These are phyloP conservation scores for Biscogniauxia marginata DNA, from an alignment of 2,329 filamentous ascomycete genomes.

Conservation along the genomic window DNA sequence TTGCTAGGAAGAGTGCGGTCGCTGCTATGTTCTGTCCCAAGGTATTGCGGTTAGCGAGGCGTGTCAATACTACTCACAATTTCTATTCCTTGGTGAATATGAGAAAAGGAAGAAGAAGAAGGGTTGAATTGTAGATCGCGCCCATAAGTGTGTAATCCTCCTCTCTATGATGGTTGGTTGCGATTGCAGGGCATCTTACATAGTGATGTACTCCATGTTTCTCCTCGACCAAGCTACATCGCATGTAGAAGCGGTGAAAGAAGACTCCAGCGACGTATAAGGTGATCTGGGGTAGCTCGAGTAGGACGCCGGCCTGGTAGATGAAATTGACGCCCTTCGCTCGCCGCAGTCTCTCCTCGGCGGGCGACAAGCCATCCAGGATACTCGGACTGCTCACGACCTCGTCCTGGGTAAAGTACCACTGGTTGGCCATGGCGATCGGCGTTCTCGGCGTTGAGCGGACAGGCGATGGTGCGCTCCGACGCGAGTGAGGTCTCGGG, in stretches of 20 bases:
- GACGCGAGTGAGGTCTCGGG: slow-evolving; percentile 40
- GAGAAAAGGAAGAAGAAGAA: background rate
- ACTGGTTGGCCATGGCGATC: slow-evolving; percentile 59
- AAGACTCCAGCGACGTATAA: slow-evolving; percentile 90
- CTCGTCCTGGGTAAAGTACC: slow-evolving; percentile 86
- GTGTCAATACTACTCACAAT: too few relatives aligned
- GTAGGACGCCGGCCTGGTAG: slow-evolving; percentile 85
- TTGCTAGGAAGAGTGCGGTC: slow-evolving; percentile 87
- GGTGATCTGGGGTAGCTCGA: slow-evolving; percentile 89
- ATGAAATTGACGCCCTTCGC: slow-evolving; percentile 97
- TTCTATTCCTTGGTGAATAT: background rate
- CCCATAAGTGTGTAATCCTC: too few relatives aligned
- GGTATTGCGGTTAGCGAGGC: background rate
- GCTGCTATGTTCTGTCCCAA: slow-evolving; percentile 71
- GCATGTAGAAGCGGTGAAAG: slow-evolving; percentile 96
- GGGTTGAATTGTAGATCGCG: background rate
- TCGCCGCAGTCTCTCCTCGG: slow-evolving; percentile 76
- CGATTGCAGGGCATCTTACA: slow-evolving; percentile 49
- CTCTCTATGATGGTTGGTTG: background rate
- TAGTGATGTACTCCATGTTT: slow-evolving; percentile 85
- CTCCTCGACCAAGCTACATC: slow-evolving; percentile 73
- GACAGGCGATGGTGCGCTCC: slow-evolving; percentile 43
- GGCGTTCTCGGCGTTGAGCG: slow-evolving; percentile 39
- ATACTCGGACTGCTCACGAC: slow-evolving; percentile 80
- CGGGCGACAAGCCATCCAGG: slow-evolving; percentile 72